These are phyloP conservation scores for Podila horticola DNA, from an alignment of 192 early-diverging fungal genomes.

Conservation along the genomic window DNA sequence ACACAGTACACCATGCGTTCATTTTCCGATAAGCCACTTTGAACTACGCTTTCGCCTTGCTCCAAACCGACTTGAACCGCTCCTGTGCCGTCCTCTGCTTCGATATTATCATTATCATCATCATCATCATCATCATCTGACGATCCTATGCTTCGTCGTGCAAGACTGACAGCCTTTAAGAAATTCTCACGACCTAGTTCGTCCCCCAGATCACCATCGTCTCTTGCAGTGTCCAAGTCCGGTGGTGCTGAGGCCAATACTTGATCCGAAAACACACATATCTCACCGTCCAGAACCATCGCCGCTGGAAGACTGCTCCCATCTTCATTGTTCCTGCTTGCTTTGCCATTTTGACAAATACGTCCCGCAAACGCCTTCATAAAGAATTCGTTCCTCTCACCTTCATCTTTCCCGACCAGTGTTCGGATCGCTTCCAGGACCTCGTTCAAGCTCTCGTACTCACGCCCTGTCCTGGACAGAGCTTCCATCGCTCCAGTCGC, in stretches of 20 bases:
- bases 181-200: slow-evolving; percentile 27
- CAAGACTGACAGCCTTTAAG: slow-evolving; percentile 23
- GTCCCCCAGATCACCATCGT: not conserved
- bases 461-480: slow-evolving; percentile 53
- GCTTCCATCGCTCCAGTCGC: slow-evolving; percentile 27
- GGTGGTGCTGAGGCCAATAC: not conserved
- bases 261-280: slow-evolving; percentile 54
- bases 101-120: slow-evolving; percentile 16
- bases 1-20: slow-evolving; percentile 53
- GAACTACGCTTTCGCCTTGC: slow-evolving; percentile 21
- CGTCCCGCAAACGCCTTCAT: not conserved
- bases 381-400: slow-evolving; percentile 16
- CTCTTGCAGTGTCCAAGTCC: not conserved
- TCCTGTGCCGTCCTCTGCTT: not conserved
- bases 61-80: slow-evolving; percentile 5
- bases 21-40: slow-evolving; percentile 10
- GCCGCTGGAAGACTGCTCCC: not conserved
- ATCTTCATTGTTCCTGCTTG: not conserved
- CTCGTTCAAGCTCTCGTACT: slow-evolving; percentile 30
- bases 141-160: not conserved
- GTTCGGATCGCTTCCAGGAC: slow-evolving; percentile 24
- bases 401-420: not conserved
- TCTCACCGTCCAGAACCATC: slow-evolving; percentile 60
- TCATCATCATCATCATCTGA: slow-evolving; percentile 18
- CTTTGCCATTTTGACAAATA: not conserved